Base-by-base conservation (phyloP, 371 early-diverging fungal genomes). In the Lichtheimia corymbifera region DNA sequence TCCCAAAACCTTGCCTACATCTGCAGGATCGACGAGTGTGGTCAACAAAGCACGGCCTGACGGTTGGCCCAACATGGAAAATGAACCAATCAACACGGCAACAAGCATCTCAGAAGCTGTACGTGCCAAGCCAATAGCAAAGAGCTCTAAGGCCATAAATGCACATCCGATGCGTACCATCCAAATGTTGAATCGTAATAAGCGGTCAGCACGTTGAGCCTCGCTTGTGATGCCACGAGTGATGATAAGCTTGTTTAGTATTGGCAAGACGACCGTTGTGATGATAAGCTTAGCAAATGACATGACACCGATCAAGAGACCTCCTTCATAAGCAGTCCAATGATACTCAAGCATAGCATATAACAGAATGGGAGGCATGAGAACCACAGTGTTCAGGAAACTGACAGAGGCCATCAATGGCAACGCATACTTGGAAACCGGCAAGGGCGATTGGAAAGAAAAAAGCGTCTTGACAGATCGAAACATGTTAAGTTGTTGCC, bases 1-100 rank as follows among this genome's bases (percentile, higher is more conserved):
- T 0, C 83, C 82, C 41, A 82, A 49, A 12, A 80, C 59, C 25
- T 80, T 73, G 12, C 83, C 86, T 22, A 81, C 71, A 62, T 84
- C 73, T 5, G 70, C 66, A 5, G 82, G 79, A 25, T 71, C 65
- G 9, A 83, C 83, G 7, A 79, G 22, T 2, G 68, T 67, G 7
- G 80, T 81, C 9, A 77, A 22, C 1, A 86, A 55, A 0, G 84
- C 73, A 6, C 74, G 73, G 9, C 77, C 47, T 0, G 83, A 77
- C 3, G 86, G 86, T 6, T 64, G 51, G n/a, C 76, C 50, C 20
- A 74, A 59, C 47, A 77, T 63, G 7, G 70, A 42, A 11, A 79
- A 11, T 22, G 83, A 64, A 12, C 82, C 78, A 4, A 78, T 45
- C 9, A 70, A 50, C 2, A 64, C 62, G 3, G 73, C 72, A 0